Conservation (phyloP, 2,329 filamentous ascomycete genomes). For the Immersiporthe knoxdaviesiana region DNA sequence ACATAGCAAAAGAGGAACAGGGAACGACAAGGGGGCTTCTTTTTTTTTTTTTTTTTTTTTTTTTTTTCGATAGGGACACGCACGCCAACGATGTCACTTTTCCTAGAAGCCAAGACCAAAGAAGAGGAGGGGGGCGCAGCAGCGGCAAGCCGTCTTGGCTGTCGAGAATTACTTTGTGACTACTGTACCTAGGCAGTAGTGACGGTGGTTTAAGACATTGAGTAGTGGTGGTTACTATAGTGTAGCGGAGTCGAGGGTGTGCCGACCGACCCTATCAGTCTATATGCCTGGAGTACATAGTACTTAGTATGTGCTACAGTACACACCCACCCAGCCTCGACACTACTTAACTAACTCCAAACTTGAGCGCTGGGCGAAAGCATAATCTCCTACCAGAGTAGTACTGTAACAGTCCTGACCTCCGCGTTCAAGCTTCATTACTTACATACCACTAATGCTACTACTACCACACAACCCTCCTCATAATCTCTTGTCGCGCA, state of each 20-base stretch:
- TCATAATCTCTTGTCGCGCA: background rate
- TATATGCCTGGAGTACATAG: too few relatives aligned
- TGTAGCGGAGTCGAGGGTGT: background rate
- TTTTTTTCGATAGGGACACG: too few relatives aligned
- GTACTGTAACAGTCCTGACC: background rate
- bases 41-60: background rate
- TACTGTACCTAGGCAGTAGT: too few relatives aligned
- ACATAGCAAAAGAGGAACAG: too few relatives aligned
- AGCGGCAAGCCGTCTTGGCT: background rate
- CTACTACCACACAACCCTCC: background rate
- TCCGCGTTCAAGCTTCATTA: background rate
- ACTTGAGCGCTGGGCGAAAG: background rate
- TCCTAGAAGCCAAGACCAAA: background rate
- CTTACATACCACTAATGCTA: too few relatives aligned
- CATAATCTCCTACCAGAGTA: background rate
- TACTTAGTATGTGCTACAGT: too few relatives aligned
- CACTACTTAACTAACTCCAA: background rate
- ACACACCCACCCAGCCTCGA: slow-evolving; percentile 9
- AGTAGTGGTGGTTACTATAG: background rate
- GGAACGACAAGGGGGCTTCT: too few relatives aligned
- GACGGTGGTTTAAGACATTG: slow-evolving; percentile 9
- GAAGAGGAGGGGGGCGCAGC: background rate
- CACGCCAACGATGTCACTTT: background rate
- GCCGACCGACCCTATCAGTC: background rate
- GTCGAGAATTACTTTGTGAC: too few relatives aligned